These are phyloP conservation scores for Rehmannia glutinosa DNA, from an alignment of 257 asterid genomes.

Conservation along the genomic window DNA sequence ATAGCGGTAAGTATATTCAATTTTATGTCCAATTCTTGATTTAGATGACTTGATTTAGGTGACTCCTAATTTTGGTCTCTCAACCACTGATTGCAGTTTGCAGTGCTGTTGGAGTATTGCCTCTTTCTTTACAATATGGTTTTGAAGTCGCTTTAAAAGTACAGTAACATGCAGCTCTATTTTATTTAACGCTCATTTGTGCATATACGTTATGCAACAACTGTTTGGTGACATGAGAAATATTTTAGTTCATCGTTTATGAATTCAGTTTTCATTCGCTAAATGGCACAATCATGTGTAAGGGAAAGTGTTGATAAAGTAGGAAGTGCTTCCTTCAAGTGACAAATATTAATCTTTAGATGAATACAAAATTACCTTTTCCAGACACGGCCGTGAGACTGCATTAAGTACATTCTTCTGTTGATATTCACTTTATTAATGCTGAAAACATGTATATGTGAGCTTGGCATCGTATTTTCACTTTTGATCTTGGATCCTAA, in stretches of 20 bases:
- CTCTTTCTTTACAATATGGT: conserved; percentile 97
- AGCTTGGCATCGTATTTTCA: neutral
- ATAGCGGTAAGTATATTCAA: conserved; percentile 63
- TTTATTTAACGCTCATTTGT: conserved; percentile 8
- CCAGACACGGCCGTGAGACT: conserved; percentile 2
- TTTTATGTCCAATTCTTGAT: conserved; percentile 14
- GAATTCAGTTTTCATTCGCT: neutral
- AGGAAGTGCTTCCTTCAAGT: conserved; percentile 2
- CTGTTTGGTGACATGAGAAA: conserved; percentile 7
- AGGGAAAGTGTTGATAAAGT: neutral
- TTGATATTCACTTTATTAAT: neutral
- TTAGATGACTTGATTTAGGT: neutral
- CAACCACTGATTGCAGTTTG: conserved; percentile 68
- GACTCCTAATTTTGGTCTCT: conserved; percentile 22
- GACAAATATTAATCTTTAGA: conserved; percentile 11
- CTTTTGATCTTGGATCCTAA: neutral
- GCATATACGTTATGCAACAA: neutral
- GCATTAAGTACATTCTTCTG: neutral
- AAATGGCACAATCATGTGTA: conserved; percentile 2
- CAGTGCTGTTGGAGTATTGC: conserved; percentile 99
- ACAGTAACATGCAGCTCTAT: conserved; percentile 29
- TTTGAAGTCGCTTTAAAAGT: conserved; percentile 85
- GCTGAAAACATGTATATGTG: neutral
- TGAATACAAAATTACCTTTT: neutral
- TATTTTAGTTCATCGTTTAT: neutral